These are phyloP conservation scores for Scedosporium minutisporum DNA, from an alignment of 2,329 filamentous ascomycete species.

Conservation along the genomic window DNA sequence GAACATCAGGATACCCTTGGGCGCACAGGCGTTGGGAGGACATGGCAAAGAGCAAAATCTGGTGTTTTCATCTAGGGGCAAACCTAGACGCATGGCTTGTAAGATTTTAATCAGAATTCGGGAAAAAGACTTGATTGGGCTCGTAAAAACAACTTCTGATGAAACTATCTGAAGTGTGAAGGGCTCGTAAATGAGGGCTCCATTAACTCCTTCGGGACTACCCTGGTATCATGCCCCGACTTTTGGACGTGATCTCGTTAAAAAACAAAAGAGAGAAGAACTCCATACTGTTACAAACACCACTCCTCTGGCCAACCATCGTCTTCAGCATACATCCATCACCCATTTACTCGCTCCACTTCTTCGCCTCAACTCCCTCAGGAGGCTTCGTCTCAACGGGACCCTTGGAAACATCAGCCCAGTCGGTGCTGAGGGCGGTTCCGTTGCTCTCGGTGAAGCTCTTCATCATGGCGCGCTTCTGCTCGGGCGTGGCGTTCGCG, in stretches of 20 bases:
- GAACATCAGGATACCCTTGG: not conserved
- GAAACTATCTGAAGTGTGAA: not conserved
- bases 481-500: constrained; percentile 65
- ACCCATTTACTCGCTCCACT: constrained; percentile 39
- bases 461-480: constrained; percentile 93
- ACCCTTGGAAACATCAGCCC: constrained; percentile 66
- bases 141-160: not conserved
- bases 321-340: not conserved
- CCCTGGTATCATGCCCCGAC: not conserved
- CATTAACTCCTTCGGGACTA: not conserved
- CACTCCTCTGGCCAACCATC: not conserved
- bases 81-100: too few relatives aligned
- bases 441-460: constrained; percentile 91
- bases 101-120: too few relatives aligned
- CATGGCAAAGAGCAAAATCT: not conserved
- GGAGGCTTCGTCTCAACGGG: constrained; percentile 66
- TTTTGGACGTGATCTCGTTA: too few relatives aligned
- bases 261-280: not conserved
- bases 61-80: not conserved
- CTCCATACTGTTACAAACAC: not conserved
- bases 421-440: constrained; percentile 85
- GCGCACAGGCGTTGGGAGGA: not conserved
- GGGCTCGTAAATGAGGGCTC: not conserved
- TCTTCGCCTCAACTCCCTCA: constrained; percentile 68
- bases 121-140: too few relatives aligned